A percentile compares a stretch with the other conserved stretches of the same genome.
Conservation (phyloP, 352 stramenopile genomes). For the Pythium phragmitis region DNA sequence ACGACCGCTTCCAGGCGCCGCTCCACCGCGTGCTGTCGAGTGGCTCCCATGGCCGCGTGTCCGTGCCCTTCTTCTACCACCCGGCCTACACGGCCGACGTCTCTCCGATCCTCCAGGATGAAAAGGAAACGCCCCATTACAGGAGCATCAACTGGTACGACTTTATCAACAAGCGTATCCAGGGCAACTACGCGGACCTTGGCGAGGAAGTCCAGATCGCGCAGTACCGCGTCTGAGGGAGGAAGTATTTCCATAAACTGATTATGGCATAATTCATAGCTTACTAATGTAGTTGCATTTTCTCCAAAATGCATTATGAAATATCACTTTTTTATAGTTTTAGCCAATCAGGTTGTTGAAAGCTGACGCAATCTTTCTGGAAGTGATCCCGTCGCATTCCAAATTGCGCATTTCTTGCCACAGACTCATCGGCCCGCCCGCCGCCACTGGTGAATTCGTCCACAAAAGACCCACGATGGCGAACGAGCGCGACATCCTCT, state of each 20-base stretch:
- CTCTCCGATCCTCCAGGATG: conserved; percentile 47
- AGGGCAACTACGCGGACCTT: conserved; percentile 89
- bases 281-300: too few relatives aligned
- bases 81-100: conserved; percentile 59
- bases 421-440: too few relatives aligned
- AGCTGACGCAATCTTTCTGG: conserved; percentile 1
- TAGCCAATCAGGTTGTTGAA: background rate
- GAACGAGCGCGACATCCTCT: conserved; percentile 16
- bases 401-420: background rate
- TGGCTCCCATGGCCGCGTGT: conserved; percentile 34
- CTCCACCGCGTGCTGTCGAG: conserved; percentile 50
- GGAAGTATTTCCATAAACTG: background rate
- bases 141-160: conserved; percentile 82
- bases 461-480: conserved; percentile 4
- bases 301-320: background rate
- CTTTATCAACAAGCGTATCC: conserved; percentile 82
- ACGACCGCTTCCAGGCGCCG: conserved; percentile 48
- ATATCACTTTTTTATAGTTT: background rate
- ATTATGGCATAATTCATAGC: conserved; percentile 2
- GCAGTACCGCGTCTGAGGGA: conserved; percentile 41
- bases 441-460: background rate
- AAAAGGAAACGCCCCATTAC: conserved; percentile 53
- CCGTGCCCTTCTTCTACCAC: conserved; percentile 64
- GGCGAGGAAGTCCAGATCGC: conserved; percentile 92
- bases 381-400: background rate